These are phyloP conservation scores for Umbelopsis sp. DNA, from an alignment of 192 early-diverging fungal genomes.

Conservation along the genomic window DNA sequence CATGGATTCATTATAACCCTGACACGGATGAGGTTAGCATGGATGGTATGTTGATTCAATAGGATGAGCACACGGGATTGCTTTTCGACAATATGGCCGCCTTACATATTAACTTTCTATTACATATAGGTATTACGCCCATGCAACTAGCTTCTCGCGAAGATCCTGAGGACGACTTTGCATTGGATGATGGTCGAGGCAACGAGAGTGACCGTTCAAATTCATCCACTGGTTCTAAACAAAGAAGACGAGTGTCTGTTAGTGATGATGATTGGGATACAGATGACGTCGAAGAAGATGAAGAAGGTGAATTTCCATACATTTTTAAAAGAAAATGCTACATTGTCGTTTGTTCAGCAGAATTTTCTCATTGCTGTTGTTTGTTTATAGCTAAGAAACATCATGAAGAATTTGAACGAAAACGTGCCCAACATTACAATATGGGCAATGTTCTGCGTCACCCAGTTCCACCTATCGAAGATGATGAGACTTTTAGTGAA, in stretches of 20 bases:
- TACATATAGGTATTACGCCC: not conserved
- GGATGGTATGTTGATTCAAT: conserved; percentile 37
- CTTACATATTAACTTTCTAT: not conserved
- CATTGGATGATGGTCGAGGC: conserved; percentile 28
- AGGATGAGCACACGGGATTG: not conserved
- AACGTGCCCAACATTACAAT: conserved; percentile 89
- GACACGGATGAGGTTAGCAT: conserved; percentile 73
- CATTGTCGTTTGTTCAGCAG: not conserved
- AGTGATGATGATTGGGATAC: conserved; percentile 61
- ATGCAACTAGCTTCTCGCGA: not conserved
- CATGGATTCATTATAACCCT: conserved; percentile 87
- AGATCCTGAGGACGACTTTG: conserved; percentile 29
- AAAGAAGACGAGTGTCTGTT: conserved; percentile 28
- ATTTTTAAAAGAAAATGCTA: not conserved
- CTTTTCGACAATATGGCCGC: not conserved
- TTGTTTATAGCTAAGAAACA: conserved; percentile 45
- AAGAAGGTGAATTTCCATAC: conserved; percentile 47
- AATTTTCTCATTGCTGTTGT: not conserved
- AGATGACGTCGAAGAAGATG: conserved; percentile 57
- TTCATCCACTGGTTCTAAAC: conserved; percentile 22
- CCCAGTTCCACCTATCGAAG: conserved; percentile 57
- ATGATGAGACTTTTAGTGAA: conserved; percentile 45
- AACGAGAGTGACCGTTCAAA: conserved; percentile 33
- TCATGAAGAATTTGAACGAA: conserved; percentile 72
- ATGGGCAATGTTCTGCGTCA: conserved; percentile 73